These are phyloP conservation scores for Madurella mycetomatis DNA, from an alignment of 2,329 filamentous ascomycete genomes.

Conservation along the genomic window DNA sequence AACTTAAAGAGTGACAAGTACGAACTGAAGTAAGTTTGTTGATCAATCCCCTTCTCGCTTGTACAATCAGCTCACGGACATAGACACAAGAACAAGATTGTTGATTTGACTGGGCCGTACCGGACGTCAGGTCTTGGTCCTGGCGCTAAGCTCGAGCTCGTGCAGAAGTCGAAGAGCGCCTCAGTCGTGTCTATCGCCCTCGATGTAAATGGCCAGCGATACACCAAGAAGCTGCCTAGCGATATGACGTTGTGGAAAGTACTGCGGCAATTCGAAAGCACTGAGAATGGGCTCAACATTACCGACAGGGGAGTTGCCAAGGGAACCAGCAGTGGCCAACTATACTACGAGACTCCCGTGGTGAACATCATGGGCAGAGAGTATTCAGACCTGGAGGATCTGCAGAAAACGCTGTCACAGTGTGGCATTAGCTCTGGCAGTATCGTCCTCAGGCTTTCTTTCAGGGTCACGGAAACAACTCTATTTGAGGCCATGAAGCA, in stretches of 20 bases:
- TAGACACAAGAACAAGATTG: slow-evolving; percentile 75
- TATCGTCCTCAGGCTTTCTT: slow-evolving; percentile 72
- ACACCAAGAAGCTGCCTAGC: slow-evolving; percentile 83
- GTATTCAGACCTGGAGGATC: slow-evolving; percentile 68
- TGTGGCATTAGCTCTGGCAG: slow-evolving; percentile 83
- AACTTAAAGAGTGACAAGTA: slow-evolving; percentile 68
- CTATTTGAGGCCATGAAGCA: slow-evolving; percentile 80
- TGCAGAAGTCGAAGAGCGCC: slow-evolving; percentile 79
- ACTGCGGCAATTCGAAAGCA: slow-evolving; percentile 80
- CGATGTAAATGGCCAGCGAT: slow-evolving; percentile 64
- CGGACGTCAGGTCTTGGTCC: slow-evolving; percentile 75
- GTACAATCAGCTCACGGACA: slow-evolving; percentile 5
- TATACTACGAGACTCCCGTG: slow-evolving; percentile 85
- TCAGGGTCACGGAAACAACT: slow-evolving; percentile 70
- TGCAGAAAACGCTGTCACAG: slow-evolving; percentile 85
- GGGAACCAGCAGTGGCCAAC: slow-evolving; percentile 59
- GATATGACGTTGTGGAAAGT: slow-evolving; percentile 86
- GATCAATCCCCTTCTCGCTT: too few relatives aligned
- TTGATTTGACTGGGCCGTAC: slow-evolving; percentile 82
- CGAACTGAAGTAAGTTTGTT: slow-evolving; percentile 65
- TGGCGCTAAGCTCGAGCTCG: slow-evolving; percentile 89
- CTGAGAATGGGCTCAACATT: slow-evolving; percentile 65
- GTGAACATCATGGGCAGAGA: slow-evolving; percentile 80
- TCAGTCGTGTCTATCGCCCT: slow-evolving; percentile 85
- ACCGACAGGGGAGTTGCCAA: slow-evolving; percentile 76